These are phyloP conservation scores for Fraxinus latifolia DNA, from an alignment of 305 asterid genomes.

Conservation along the genomic window DNA sequence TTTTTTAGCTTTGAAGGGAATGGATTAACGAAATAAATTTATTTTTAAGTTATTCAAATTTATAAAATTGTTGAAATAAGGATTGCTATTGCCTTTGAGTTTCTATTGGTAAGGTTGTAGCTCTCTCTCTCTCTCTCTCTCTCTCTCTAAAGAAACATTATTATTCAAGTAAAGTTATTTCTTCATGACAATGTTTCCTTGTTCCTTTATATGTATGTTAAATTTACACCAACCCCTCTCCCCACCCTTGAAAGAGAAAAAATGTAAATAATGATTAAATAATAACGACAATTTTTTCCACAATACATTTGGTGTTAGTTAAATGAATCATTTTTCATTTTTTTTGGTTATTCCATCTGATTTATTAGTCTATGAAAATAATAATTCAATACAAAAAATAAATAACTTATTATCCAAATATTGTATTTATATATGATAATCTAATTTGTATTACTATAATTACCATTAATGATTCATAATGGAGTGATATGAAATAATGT, in stretches of 20 bases:
- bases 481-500: not conserved
- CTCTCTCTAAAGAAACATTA: slow-evolving; percentile 8
- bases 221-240: not conserved
- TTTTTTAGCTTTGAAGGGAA: not conserved
- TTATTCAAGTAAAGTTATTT: not conserved
- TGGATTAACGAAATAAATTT: not conserved
- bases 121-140: not conserved
- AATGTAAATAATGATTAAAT: not conserved
- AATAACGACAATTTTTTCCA: not conserved
- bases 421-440: not conserved
- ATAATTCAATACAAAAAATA: not conserved
- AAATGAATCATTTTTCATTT: not conserved
- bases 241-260: not conserved
- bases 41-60: too few relatives aligned
- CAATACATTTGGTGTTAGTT: not conserved
- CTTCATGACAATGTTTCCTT: slow-evolving; percentile 19
- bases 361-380: not conserved
- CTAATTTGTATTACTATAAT: not conserved
- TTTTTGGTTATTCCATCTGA: not conserved
- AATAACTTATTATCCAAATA: not conserved
- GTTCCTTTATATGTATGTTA: not conserved
- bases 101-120: not conserved
- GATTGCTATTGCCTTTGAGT: not conserved
- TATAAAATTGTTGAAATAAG: not conserved
- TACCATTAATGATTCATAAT: not conserved